Evolutionary conservation across 148 eudicot species (phyloP).

Genomic region (Nepenthes mirabilis): DNA sequence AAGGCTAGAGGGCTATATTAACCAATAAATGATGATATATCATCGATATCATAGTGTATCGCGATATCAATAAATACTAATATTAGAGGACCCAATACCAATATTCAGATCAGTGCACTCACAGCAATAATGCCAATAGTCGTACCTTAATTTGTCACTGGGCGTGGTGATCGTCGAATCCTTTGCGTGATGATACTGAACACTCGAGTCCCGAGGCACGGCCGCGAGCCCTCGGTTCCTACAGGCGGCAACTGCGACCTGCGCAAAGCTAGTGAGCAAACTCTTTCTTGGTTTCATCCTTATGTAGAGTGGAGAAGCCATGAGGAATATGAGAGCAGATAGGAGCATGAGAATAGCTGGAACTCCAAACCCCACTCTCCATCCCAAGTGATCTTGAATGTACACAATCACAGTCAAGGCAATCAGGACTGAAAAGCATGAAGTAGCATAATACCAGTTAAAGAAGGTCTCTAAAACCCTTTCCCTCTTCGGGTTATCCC

Average conservation of each 20-base stretch:
- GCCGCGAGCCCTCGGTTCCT: slow-evolving; percentile 33
- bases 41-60: no score
- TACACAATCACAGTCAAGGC: slow-evolving; percentile 66
- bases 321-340: slow-evolving; percentile 34
- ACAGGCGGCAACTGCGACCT: slow-evolving; percentile 39
- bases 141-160: slow-evolving; percentile 41
- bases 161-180: slow-evolving; percentile 28
- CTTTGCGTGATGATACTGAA: slow-evolving; percentile 26
- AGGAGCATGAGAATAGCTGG: slow-evolving; percentile 59
- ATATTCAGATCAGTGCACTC: background rate
- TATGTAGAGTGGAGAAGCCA: slow-evolving; percentile 51
- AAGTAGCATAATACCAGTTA: slow-evolving; percentile 68
- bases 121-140: background rate
- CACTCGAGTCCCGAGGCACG: slow-evolving; percentile 14
- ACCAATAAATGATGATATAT: no score
- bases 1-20: no score
- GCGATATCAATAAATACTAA: no score
- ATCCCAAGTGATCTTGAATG: slow-evolving; percentile 70
- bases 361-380: slow-evolving; percentile 72
- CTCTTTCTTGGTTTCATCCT: slow-evolving; percentile 34
- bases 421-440: slow-evolving; percentile 34
- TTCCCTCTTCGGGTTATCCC: slow-evolving; percentile 28
- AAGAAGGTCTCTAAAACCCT: slow-evolving; percentile 60
- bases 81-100: no score
- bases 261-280: slow-evolving; percentile 44